A percentile compares a stretch with the other conserved stretches of the same genome.
Conservation (phyloP, 768 basidiomycete genomes). For the Lentinus brumalis region DNA sequence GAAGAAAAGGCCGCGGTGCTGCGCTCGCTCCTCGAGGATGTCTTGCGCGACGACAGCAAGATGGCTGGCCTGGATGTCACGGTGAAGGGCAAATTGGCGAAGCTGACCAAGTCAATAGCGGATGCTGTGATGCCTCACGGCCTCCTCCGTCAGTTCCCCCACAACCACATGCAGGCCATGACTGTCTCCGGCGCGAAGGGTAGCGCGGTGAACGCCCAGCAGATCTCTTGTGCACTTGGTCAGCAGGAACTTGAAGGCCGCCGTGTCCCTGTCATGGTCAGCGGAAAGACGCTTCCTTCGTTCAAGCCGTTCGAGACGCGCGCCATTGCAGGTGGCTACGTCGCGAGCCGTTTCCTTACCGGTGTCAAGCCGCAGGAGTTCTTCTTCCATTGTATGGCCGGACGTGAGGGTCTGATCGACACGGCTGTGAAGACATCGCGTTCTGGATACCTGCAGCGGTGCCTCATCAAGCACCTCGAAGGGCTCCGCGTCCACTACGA, state of each 20-base stretch:
- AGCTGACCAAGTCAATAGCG: constrained; percentile 88
- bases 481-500: constrained; percentile 97
- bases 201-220: constrained; percentile 93
- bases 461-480: constrained; percentile 97
- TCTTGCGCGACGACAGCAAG: constrained; percentile 92
- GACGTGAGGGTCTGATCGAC: constrained; percentile 97
- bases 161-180: constrained; percentile 99
- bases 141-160: constrained; percentile 90
- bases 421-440: constrained; percentile 99
- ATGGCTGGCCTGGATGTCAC: constrained; percentile 97
- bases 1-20: constrained; percentile 61
- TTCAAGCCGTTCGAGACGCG: constrained; percentile 98
- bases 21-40: constrained; percentile 78
- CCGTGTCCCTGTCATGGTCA: constrained; percentile 98
- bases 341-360: constrained; percentile 97
- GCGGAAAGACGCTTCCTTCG: constrained; percentile 96
- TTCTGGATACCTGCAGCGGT: constrained; percentile 96
- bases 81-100: constrained; percentile 81
- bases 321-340: constrained; percentile 96
- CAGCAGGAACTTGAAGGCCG: constrained; percentile 99
- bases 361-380: constrained; percentile 98
- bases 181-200: constrained; percentile 98
- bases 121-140: constrained; percentile 85
- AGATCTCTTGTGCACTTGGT: constrained; percentile 97
- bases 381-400: constrained; percentile 99